A percentile compares a stretch with the other conserved stretches of the same genome.
Conservation (phyloP, 2,329 filamentous ascomycete genomes). For the Triangularia setosa region DNA sequence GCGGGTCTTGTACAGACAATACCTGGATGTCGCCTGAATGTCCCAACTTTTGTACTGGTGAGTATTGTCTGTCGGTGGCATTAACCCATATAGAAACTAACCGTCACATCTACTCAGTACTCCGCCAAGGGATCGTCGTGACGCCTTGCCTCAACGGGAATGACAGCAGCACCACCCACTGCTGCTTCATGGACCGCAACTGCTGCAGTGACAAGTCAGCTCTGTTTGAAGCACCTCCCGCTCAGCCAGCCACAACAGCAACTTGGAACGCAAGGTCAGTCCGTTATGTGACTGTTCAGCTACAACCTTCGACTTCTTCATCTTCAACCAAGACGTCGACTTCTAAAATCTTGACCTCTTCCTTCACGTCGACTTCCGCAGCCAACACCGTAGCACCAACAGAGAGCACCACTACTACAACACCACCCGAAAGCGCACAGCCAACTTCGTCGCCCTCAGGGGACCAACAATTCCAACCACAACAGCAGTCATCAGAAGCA, state of each 20-base stretch:
- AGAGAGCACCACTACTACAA: neutral
- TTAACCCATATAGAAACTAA: neutral
- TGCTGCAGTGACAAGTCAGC: neutral
- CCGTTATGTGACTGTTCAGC: neutral
- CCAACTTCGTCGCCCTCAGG: neutral
- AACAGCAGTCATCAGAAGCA: neutral
- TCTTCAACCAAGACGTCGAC: neutral
- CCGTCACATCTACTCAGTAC: neutral
- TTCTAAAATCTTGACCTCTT: neutral
- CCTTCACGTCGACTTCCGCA: neutral
- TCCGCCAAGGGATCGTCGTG: neutral
- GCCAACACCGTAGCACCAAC: neutral
- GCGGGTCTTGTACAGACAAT: conserved; percentile 12
- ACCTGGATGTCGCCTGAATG: conserved; percentile 6
- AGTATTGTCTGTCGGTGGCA: neutral
- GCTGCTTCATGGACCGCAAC: neutral
- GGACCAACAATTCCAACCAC: neutral
- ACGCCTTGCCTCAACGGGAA: neutral
- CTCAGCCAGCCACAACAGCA: neutral
- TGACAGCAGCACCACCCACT: neutral
- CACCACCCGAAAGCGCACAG: neutral
- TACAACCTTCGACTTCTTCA: neutral
- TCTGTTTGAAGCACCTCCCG: neutral
- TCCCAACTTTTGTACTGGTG: conserved; percentile 3
- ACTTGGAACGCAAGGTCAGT: neutral